phyloP scores from a whole-genome alignment of 306 rosid species.

The Malus asiatica region DNA sequence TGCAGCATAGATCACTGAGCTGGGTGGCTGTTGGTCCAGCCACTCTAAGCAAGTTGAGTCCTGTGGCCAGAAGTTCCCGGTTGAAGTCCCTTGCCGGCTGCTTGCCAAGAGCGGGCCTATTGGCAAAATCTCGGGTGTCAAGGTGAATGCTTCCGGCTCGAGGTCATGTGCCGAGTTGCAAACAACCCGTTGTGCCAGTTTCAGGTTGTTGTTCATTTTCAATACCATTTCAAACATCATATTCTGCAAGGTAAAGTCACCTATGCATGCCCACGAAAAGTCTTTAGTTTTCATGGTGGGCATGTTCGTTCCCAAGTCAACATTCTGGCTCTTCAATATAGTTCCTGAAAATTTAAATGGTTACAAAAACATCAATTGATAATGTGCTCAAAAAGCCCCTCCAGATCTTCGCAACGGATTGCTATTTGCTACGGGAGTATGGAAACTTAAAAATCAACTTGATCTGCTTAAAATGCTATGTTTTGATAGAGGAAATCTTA shows the following conservation, averaged over 20 bases:
- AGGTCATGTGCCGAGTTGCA: background rate
- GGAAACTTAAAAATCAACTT: too few relatives aligned
- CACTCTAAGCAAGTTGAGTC: background rate
- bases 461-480: too few relatives aligned
- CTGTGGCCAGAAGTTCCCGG: background rate
- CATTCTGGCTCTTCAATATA: background rate
- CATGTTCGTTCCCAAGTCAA: conserved; percentile 22
- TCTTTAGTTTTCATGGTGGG: conserved; percentile 21
- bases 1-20: background rate
- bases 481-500: background rate
- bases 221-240: background rate
- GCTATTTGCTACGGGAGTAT: conserved; percentile 13
- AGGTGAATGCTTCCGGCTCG: background rate
- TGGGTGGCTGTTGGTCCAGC: background rate
- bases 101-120: background rate
- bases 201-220: background rate
- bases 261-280: background rate
- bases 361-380: background rate
- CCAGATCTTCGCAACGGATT: background rate
- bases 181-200: background rate
- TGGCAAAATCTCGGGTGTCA: background rate
- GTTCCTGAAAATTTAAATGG: background rate
- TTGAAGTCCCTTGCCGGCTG: background rate
- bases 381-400: background rate
- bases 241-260: conserved; percentile 10